Evolutionary conservation across 2,329 filamentous ascomycete genomes (phyloP).

Genomic region (Fusarium sp.): DNA sequence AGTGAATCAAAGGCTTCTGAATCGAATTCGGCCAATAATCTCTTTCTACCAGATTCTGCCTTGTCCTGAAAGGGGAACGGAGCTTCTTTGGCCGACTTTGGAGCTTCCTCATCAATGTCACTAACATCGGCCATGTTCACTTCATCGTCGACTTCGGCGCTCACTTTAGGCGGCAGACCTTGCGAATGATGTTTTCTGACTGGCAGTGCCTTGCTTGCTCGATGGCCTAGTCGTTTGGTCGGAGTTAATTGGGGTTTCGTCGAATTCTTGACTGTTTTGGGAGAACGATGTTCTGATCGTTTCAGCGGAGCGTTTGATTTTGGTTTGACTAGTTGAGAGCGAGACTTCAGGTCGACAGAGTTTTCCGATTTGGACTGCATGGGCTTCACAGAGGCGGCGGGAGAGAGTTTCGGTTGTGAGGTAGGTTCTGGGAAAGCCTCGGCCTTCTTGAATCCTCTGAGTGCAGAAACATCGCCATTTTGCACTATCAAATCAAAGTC

Average conservation of each 20-base stretch:
- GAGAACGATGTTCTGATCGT: neutral
- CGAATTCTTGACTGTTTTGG: neutral
- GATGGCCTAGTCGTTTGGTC: neutral
- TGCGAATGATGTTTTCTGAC: neutral
- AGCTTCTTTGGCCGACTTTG: neutral
- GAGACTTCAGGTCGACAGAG: neutral
- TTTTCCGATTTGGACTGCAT: neutral
- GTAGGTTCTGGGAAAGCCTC: neutral
- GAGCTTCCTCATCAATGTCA: conserved; percentile 10
- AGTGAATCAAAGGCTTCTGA: conserved; percentile 51
- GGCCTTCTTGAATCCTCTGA: neutral
- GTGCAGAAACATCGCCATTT: neutral
- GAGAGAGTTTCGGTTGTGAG: neutral
- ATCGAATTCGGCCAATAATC: conserved; percentile 29
- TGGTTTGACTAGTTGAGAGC: neutral
- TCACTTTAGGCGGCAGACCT: neutral
- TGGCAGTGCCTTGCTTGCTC: conserved; percentile 3
- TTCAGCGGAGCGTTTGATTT: neutral
- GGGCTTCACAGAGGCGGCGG: neutral
- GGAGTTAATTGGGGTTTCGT: neutral
- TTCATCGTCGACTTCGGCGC: conserved; percentile 8
- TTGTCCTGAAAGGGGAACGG: conserved; percentile 5
- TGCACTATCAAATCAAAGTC: neutral
- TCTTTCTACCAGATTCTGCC: conserved; percentile 17
- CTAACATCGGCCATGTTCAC: conserved; percentile 19